Conservation (phyloP, 371 early-diverging fungal genomes). For the Dinochytrium kinnereticum region DNA sequence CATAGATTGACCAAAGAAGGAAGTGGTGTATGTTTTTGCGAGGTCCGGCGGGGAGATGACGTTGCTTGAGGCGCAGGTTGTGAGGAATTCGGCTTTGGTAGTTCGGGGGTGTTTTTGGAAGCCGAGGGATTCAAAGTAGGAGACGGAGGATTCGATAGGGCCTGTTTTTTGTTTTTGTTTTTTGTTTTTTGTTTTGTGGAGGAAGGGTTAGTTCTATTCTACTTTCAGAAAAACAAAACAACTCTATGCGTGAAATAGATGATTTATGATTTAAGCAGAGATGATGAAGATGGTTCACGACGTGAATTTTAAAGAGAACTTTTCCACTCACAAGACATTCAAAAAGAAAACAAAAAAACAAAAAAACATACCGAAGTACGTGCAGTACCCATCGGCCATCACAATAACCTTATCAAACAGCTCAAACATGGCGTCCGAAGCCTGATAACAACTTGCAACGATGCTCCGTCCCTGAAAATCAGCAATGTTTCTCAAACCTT, state of each 20-base stretch:
- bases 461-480: slow-evolving; percentile 68
- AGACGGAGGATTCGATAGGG: slow-evolving; percentile 18
- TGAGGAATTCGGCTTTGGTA: slow-evolving; percentile 30
- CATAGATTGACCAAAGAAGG: slow-evolving; percentile 7
- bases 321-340: too few species aligned
- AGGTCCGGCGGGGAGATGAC: slow-evolving; percentile 14
- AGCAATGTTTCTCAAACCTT: slow-evolving; percentile 71
- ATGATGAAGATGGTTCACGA: too few species aligned
- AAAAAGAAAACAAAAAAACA: background rate
- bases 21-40: background rate
- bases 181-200: background rate
- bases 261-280: too few species aligned
- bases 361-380: slow-evolving; percentile 63
- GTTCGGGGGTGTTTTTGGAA: slow-evolving; percentile 27
- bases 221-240: too few species aligned
- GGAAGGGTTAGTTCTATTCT: too few species aligned
- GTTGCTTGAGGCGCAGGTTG: background rate
- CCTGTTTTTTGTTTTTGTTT: slow-evolving; percentile 3
- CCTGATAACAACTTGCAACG: slow-evolving; percentile 70
- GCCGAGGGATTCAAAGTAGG: slow-evolving; percentile 28
- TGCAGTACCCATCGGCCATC: slow-evolving; percentile 70
- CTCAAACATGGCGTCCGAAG: slow-evolving; percentile 74
- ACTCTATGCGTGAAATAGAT: too few species aligned
- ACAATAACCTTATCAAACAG: slow-evolving; percentile 78
- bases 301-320: too few species aligned